Evolutionary conservation across 805 yeast genomes (phyloP).

Genomic region (Allodekkera sacchari): DNA sequence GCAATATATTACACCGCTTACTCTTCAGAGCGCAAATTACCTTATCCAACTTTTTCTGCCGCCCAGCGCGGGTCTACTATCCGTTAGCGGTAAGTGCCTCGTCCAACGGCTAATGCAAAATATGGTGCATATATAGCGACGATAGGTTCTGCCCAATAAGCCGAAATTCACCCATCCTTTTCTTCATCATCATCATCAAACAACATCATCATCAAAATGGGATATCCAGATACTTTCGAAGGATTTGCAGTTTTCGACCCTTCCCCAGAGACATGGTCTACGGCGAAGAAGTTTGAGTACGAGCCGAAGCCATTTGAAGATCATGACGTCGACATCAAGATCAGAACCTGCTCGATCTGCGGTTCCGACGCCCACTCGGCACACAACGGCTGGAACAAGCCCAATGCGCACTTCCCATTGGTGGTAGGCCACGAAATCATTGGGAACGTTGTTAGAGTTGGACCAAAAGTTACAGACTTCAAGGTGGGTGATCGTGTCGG

Average conservation of each 20-base stretch:
- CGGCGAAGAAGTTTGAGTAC: conserved; percentile 20
- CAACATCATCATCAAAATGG: background rate
- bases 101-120: too few relatives aligned
- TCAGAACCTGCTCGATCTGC: conserved; percentile 44
- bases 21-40: too few relatives aligned
- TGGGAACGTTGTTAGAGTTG: conserved; percentile 52
- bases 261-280: conserved; percentile 25
- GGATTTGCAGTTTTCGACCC: conserved; percentile 31
- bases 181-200: background rate
- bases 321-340: conserved; percentile 36
- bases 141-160: too few relatives aligned
- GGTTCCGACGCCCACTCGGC: conserved; percentile 53
- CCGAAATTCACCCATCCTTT: too few relatives aligned
- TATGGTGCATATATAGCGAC: too few relatives aligned
- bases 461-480: conserved; percentile 42
- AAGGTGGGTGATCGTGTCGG: conserved; percentile 73
- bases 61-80: too few relatives aligned
- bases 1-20: too few relatives aligned
- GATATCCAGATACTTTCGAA: conserved; percentile 28
- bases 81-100: too few relatives aligned
- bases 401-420: conserved; percentile 20
- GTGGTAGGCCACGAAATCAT: conserved; percentile 59
- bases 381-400: conserved; percentile 38
- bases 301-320: conserved; percentile 30
- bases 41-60: too few relatives aligned